These are phyloP conservation scores for Agrocybe chaxingu DNA, from an alignment of 768 basidiomycete species.

Conservation along the genomic window DNA sequence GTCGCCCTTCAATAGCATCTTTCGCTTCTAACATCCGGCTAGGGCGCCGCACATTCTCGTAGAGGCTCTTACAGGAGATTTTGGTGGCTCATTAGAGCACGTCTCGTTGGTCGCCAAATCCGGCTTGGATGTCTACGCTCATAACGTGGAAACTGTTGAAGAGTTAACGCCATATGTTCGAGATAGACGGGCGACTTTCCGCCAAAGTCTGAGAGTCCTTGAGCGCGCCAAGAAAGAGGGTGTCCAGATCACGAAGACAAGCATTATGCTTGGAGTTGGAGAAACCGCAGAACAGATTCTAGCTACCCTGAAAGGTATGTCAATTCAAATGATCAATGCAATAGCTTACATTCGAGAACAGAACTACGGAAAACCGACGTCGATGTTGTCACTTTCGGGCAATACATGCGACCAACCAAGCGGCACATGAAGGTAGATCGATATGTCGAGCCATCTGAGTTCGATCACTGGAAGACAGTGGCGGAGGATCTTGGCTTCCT, in stretches of 20 bases:
- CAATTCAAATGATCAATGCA: conserved; percentile 4
- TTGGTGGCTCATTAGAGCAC: conserved; percentile 71
- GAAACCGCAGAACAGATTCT: conserved; percentile 82
- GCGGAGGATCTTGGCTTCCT: conserved; percentile 95
- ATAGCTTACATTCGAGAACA: conserved; percentile 25
- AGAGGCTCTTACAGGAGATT: conserved; percentile 95
- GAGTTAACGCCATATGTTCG: conserved; percentile 91
- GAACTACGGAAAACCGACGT: conserved; percentile 87
- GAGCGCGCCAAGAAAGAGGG: conserved; percentile 82
- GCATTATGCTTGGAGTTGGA: conserved; percentile 97
- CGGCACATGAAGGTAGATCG: conserved; percentile 98
- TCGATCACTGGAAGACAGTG: conserved; percentile 84
- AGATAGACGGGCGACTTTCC: conserved; percentile 89
- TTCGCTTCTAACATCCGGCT: conserved; percentile 6
- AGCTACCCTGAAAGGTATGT: conserved; percentile 76
- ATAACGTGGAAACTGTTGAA: conserved; percentile 97
- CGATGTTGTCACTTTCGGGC: conserved; percentile 98
- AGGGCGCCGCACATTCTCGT: conserved; percentile 95
- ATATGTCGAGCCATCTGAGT: conserved; percentile 92
- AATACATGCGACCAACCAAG: conserved; percentile 99
- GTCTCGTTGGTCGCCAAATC: conserved; percentile 86
- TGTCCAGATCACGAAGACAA: conserved; percentile 92
- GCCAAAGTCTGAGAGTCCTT: conserved; percentile 78
- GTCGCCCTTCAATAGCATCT: conserved; percentile 13
- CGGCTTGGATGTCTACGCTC: conserved; percentile 96